A percentile compares a stretch with the other conserved stretches of the same genome.
Conservation (phyloP, 2,329 filamentous ascomycete genomes). For the Talaromyces marneffei region DNA sequence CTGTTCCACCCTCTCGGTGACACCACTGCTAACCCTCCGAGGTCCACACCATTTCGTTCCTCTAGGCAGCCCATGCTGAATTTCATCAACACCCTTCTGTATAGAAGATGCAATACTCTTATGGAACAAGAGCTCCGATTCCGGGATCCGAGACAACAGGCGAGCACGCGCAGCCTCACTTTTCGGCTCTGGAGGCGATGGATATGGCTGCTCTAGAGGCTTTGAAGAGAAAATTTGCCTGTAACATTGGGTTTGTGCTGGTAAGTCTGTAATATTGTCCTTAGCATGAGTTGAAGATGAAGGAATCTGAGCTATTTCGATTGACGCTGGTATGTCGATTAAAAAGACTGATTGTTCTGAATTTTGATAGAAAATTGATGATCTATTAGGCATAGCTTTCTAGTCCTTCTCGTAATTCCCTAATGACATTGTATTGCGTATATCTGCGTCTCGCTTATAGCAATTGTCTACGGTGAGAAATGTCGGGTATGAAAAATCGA, state of each 20-base stretch:
- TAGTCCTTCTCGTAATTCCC: not conserved
- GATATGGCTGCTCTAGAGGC: conserved; percentile 45
- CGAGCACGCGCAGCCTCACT: conserved; percentile 38
- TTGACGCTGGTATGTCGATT: conserved; percentile 55
- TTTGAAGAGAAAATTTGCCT: conserved; percentile 40
- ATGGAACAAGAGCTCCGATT: conserved; percentile 26
- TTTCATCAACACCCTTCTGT: conserved; percentile 32
- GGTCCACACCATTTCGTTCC: not conserved
- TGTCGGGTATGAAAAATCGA: not conserved
- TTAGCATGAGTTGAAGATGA: not conserved
- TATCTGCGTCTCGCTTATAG: not conserved
- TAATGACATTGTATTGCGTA: not conserved
- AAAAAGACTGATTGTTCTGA: conserved; percentile 41
- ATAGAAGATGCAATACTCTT: conserved; percentile 27
- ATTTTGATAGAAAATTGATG: conserved; percentile 49
- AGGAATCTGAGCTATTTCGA: conserved; percentile 48
- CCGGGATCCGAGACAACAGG: conserved; percentile 32
- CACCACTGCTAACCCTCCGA: conserved; percentile 19
- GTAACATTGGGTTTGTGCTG: not conserved
- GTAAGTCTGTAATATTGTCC: not conserved
- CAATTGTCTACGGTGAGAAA: not conserved
- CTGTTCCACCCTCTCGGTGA: conserved; percentile 15
- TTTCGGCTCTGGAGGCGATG: conserved; percentile 47
- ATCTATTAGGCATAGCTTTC: conserved; percentile 13
- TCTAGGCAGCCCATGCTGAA: conserved; percentile 20